Conservation (phyloP, 148 eudicot species). For the Persicaria maculosa region DNA sequence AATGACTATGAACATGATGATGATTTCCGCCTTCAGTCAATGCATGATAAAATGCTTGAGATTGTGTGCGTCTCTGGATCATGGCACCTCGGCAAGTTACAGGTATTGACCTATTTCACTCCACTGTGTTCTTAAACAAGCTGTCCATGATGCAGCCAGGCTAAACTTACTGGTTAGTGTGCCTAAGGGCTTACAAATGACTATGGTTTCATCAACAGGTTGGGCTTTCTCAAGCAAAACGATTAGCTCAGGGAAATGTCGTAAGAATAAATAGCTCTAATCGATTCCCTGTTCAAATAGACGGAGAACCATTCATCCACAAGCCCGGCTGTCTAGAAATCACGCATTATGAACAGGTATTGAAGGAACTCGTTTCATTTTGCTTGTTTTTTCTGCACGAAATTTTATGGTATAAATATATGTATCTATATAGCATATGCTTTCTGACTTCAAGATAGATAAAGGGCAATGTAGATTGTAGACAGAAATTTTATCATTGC, state of each 20-base stretch:
- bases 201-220: slow-evolving; percentile 29
- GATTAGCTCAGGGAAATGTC: slow-evolving; percentile 64
- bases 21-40: slow-evolving; percentile 59
- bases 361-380: too few species aligned
- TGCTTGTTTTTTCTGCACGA: too few species aligned
- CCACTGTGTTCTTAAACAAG: neutral
- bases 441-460: neutral
- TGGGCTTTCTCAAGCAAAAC: slow-evolving; percentile 85
- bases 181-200: too few species aligned
- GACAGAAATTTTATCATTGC: neutral
- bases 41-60: slow-evolving; percentile 78
- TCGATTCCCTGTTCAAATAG: slow-evolving; percentile 81
- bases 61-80: slow-evolving; percentile 78
- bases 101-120: slow-evolving; percentile 28
- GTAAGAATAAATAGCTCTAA: slow-evolving; percentile 55
- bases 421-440: neutral
- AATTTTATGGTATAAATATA: too few species aligned
- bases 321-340: slow-evolving; percentile 83
- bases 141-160: too few species aligned
- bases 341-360: slow-evolving; percentile 72
- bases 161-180: too few species aligned
- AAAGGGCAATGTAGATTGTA: neutral
- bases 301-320: slow-evolving; percentile 76
- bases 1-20: slow-evolving; percentile 72
- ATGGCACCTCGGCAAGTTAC: slow-evolving; percentile 88